Evolutionary conservation across 768 basidiomycete genomes (phyloP).

Genomic region (Gautieria morchelliformis): DNA sequence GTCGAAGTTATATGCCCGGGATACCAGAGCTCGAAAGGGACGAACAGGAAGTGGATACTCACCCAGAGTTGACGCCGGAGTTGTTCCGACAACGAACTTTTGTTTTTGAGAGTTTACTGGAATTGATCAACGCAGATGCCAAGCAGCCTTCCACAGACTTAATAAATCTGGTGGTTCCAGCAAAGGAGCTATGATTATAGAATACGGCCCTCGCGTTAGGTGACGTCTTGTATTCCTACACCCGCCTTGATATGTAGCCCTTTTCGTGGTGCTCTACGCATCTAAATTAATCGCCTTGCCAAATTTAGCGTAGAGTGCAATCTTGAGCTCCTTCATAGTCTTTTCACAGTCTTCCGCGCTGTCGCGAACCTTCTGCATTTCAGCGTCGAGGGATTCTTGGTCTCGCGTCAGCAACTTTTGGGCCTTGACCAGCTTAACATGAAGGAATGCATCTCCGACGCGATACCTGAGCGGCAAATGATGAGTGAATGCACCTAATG

Average conservation of each 20-base stretch:
- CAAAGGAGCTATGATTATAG: not conserved
- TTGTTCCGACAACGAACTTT: constrained; percentile 57
- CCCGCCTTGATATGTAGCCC: not conserved
- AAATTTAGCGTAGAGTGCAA: constrained; percentile 80
- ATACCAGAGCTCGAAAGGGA: not conserved
- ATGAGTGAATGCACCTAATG: not conserved
- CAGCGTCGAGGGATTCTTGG: constrained; percentile 45
- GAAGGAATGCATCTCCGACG: constrained; percentile 83
- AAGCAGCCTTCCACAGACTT: constrained; percentile 62
- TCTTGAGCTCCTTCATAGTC: constrained; percentile 75
- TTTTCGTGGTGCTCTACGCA: constrained; percentile 19
- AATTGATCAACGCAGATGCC: constrained; percentile 48
- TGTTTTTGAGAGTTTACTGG: constrained; percentile 59
- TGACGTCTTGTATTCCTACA: not conserved
- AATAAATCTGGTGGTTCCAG: constrained; percentile 41
- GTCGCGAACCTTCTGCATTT: constrained; percentile 40
- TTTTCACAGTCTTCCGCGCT: constrained; percentile 57
- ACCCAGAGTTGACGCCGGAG: constrained; percentile 28
- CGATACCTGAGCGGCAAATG: constrained; percentile 54
- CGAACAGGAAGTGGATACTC: constrained; percentile 11
- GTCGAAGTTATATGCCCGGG: not conserved
- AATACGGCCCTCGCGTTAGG: not conserved
- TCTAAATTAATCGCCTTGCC: constrained; percentile 90
- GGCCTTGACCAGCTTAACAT: constrained; percentile 62
- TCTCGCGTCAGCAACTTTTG: constrained; percentile 64